phyloP scores from a whole-genome alignment of 2,329 filamentous ascomycete genomes.

The Sporothrix variecibatus region DNA sequence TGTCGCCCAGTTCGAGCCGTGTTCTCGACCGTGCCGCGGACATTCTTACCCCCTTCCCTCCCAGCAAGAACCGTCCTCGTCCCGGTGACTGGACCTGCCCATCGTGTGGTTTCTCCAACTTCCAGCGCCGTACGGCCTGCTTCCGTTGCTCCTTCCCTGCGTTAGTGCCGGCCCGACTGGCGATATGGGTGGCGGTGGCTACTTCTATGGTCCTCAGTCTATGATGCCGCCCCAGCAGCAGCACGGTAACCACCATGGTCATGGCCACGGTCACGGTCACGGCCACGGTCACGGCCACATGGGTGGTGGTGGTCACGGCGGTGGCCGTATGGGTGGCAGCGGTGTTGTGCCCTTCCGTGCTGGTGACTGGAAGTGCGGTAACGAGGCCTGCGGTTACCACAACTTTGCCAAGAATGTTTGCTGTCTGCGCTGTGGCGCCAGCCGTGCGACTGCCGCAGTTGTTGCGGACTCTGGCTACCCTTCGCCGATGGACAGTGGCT shows the following conservation, averaged over 20 bases:
- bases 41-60: conserved; percentile 94
- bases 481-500: conserved; percentile 83
- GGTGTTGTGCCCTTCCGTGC: conserved; percentile 95
- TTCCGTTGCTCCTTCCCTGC: conserved; percentile 99
- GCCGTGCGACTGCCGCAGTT: conserved; percentile 88
- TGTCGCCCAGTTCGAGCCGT: conserved; percentile 94
- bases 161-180: conserved; percentile 73
- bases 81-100: conserved; percentile 99
- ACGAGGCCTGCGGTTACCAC: conserved; percentile 96
- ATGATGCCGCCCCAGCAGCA: conserved; percentile 81
- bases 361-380: conserved; percentile 98
- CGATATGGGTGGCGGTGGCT: conserved; percentile 65
- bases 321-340: conserved; percentile 76
- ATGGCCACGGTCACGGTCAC: conserved; percentile 47
- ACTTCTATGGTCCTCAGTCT: conserved; percentile 70
- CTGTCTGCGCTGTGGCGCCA: conserved; percentile 93
- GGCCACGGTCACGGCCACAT: conserved; percentile 60
- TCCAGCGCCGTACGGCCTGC: conserved; percentile 95
- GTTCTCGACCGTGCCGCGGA: conserved; percentile 94
- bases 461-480: conserved; percentile 92
- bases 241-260: conserved; percentile 62
- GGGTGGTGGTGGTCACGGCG: conserved; percentile 63
- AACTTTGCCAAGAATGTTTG: conserved; percentile 99
- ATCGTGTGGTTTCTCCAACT: conserved; percentile 98
- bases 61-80: conserved; percentile 95